Conservation (phyloP, 176 grass and related monocot genomes). For the Cenchrus purpureus region DNA sequence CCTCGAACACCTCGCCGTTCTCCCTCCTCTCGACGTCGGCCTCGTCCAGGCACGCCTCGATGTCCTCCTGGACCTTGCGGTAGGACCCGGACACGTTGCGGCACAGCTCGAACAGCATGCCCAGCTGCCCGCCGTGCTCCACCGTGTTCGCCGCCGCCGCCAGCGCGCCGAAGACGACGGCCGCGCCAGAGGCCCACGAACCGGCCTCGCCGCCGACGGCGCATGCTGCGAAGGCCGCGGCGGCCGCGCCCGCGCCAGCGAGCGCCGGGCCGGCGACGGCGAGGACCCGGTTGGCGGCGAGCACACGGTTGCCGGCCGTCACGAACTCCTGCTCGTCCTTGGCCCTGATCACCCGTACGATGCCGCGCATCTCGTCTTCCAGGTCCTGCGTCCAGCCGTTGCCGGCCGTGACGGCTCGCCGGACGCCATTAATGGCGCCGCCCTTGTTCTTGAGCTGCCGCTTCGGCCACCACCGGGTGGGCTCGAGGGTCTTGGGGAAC, state of each 20-base stretch:
- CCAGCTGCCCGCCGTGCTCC: slow-evolving; percentile 61
- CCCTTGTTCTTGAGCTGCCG: background rate
- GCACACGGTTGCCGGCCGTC: background rate
- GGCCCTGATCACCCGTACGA: slow-evolving; percentile 45
- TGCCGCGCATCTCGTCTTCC: slow-evolving; percentile 59
- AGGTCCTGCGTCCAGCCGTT: slow-evolving; percentile 65
- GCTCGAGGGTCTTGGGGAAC: slow-evolving; percentile 53
- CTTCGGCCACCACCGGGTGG: slow-evolving; percentile 59
- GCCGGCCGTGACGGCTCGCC: background rate
- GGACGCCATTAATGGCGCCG: background rate
- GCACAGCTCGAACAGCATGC: slow-evolving; percentile 71
- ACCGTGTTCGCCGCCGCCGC: slow-evolving; percentile 54
- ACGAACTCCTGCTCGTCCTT: slow-evolving; percentile 58
- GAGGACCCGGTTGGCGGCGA: slow-evolving; percentile 36
- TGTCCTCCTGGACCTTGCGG: slow-evolving; percentile 47
- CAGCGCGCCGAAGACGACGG: slow-evolving; percentile 30
- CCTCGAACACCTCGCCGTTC: slow-evolving; percentile 62
- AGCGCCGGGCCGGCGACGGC: slow-evolving; percentile 45
- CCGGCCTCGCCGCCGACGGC: background rate
- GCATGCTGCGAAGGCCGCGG: slow-evolving; percentile 34
- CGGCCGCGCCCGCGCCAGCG: slow-evolving; percentile 32
- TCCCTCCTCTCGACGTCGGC: slow-evolving; percentile 44
- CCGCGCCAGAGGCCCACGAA: background rate
- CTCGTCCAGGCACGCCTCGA: slow-evolving; percentile 37
- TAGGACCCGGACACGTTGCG: slow-evolving; percentile 57